These are phyloP conservation scores for Fusarium sp. DNA, from an alignment of 2,329 filamentous ascomycete species.

Conservation along the genomic window DNA sequence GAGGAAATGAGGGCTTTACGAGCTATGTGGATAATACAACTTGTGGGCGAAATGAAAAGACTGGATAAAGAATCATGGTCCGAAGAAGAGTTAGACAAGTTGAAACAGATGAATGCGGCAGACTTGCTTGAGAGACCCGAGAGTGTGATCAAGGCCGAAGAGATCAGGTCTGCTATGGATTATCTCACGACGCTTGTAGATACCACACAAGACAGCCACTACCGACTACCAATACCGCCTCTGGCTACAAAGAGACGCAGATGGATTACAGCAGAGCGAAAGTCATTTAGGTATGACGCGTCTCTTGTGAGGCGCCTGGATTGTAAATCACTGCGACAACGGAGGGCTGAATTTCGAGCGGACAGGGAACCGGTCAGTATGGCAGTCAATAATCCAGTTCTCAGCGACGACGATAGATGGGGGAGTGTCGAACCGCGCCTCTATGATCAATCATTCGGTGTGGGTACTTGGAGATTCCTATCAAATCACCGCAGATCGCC, in stretches of 20 bases:
- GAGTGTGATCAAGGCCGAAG: not conserved
- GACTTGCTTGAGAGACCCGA: not conserved
- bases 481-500: no score
- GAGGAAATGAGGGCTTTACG: constrained; percentile 41
- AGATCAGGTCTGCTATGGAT: not conserved
- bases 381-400: no score
- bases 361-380: no score
- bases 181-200: not conserved
- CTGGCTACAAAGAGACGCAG: rapidly evolving
- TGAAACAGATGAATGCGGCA: not conserved
- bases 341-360: no score
- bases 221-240: not conserved
- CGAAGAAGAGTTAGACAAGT: not conserved
- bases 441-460: no score
- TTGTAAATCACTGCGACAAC: no score
- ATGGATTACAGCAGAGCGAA: not conserved
- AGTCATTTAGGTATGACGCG: no score
- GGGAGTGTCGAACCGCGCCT: no score
- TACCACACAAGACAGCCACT: not conserved
- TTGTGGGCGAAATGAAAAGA: constrained; percentile 15
- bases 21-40: constrained; percentile 36
- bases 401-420: no score
- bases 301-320: no score
- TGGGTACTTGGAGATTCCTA: no score
- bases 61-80: not conserved